Evolutionary conservation across 257 asterid species (phyloP).

Genomic region (Gentiana straminea): DNA sequence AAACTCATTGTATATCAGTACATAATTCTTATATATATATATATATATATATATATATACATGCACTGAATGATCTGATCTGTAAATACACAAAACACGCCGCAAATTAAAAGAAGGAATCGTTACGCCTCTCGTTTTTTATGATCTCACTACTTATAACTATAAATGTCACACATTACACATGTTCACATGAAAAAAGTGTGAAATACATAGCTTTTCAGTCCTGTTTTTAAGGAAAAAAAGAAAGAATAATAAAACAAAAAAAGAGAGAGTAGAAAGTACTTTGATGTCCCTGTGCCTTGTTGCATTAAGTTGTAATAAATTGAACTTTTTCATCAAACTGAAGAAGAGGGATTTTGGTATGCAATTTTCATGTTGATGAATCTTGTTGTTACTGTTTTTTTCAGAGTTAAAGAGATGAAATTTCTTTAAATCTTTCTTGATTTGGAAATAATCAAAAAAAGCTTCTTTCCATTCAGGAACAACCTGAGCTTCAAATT

Average conservation of each 20-base stretch:
- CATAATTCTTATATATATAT: too few relatives aligned
- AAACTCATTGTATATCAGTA: not conserved
- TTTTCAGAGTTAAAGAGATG: constrained; percentile 23
- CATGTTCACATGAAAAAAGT: not conserved
- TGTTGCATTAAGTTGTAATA: constrained; percentile 25
- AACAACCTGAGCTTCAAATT: constrained; percentile 75
- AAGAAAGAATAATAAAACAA: not conserved
- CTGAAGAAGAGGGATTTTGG: constrained; percentile 15
- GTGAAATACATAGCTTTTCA: not conserved
- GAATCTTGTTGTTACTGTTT: not conserved
- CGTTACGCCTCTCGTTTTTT: too few relatives aligned
- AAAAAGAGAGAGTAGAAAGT: constrained; percentile 1
- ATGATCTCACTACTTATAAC: too few relatives aligned
- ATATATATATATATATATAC: too few relatives aligned
- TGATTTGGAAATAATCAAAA: constrained; percentile 75
- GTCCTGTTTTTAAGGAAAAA: too few relatives aligned
- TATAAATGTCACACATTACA: not conserved
- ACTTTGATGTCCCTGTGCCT: constrained; percentile 51
- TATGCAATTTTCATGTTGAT: constrained; percentile 14
- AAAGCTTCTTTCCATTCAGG: constrained; percentile 98
- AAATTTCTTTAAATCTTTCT: constrained; percentile 67
- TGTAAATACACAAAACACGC: too few relatives aligned
- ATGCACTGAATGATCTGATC: too few relatives aligned
- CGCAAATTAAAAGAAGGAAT: too few relatives aligned
- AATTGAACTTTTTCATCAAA: constrained; percentile 21